Conservation (phyloP, 2,329 filamentous ascomycete species). For the Tolypocladium amazonense region DNA sequence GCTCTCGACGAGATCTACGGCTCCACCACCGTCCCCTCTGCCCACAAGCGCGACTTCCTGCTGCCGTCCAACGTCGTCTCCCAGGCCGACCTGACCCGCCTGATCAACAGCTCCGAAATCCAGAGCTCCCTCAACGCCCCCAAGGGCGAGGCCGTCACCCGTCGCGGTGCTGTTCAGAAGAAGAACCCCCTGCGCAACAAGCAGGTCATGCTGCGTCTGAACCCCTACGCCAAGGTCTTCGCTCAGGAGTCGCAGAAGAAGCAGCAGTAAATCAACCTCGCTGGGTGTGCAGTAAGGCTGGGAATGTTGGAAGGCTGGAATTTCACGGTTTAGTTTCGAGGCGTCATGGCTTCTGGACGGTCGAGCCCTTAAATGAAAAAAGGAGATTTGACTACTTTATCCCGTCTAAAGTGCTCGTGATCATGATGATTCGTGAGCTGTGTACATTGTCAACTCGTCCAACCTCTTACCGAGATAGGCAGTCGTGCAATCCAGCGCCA, state of each 20-base stretch:
- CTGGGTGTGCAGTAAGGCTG: slow-evolving; percentile 28
- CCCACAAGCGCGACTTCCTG: slow-evolving; percentile 98
- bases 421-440: neutral
- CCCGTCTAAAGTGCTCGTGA: neutral
- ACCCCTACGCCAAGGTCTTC: slow-evolving; percentile 93
- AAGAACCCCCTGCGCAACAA: slow-evolving; percentile 99
- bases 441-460: neutral
- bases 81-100: slow-evolving; percentile 89
- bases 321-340: slow-evolving; percentile 25
- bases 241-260: slow-evolving; percentile 50
- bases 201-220: slow-evolving; percentile 96
- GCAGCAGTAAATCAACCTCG: slow-evolving; percentile 25
- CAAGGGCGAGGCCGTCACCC: slow-evolving; percentile 82
- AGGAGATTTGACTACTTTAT: slow-evolving; percentile 15
- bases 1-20: slow-evolving; percentile 96
- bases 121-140: slow-evolving; percentile 90
- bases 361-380: slow-evolving; percentile 24
- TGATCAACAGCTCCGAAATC: slow-evolving; percentile 99
- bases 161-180: slow-evolving; percentile 91
- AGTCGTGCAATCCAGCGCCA: neutral
- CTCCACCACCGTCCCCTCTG: slow-evolving; percentile 76
- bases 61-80: slow-evolving; percentile 85
- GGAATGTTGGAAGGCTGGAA: slow-evolving; percentile 12
- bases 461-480: too few relatives aligned
- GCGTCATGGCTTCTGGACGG: slow-evolving; percentile 26